A percentile compares a stretch with the other conserved stretches of the same genome.
These are phyloP conservation scores for Aspergillus eucalypticola DNA, from an alignment of 2,329 filamentous ascomycete species.

Conservation along the genomic window DNA sequence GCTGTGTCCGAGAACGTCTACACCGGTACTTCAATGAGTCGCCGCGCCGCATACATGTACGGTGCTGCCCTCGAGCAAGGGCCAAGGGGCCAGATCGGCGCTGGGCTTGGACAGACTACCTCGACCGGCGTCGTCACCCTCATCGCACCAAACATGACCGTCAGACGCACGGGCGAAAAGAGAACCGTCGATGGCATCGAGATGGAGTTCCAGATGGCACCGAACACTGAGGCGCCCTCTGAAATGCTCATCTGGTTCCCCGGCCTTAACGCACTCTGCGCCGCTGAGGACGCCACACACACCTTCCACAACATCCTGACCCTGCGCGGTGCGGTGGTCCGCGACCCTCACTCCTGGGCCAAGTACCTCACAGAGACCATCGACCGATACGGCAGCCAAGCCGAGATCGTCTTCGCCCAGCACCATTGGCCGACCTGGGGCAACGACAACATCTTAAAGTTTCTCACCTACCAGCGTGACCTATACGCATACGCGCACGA, in stretches of 20 bases:
- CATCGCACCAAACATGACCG: slow-evolving; percentile 37
- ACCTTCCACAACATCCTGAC: slow-evolving; percentile 47
- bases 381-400: slow-evolving; percentile 29
- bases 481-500: slow-evolving; percentile 45
- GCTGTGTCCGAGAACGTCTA: slow-evolving; percentile 44
- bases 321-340: slow-evolving; percentile 43
- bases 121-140: slow-evolving; percentile 33
- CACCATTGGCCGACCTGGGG: slow-evolving; percentile 48
- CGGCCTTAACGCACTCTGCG: slow-evolving; percentile 37
- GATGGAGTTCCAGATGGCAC: slow-evolving; percentile 46
- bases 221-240: slow-evolving; percentile 45
- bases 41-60: slow-evolving; percentile 45
- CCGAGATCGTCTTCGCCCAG: slow-evolving; percentile 38
- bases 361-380: slow-evolving; percentile 39
- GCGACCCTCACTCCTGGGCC: slow-evolving; percentile 45
- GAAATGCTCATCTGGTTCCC: slow-evolving; percentile 48
- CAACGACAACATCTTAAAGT: slow-evolving; percentile 22
- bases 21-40: slow-evolving; percentile 41
- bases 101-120: slow-evolving; percentile 37
- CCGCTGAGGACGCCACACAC: slow-evolving; percentile 44
- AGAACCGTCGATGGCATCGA: slow-evolving; percentile 36
- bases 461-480: slow-evolving; percentile 41
- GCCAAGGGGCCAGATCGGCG: slow-evolving; percentile 39
- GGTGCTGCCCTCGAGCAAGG: slow-evolving; percentile 32
- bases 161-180: slow-evolving; percentile 35